Conservation (phyloP, 305 asterid genomes). For the Plantago lanceolata region DNA sequence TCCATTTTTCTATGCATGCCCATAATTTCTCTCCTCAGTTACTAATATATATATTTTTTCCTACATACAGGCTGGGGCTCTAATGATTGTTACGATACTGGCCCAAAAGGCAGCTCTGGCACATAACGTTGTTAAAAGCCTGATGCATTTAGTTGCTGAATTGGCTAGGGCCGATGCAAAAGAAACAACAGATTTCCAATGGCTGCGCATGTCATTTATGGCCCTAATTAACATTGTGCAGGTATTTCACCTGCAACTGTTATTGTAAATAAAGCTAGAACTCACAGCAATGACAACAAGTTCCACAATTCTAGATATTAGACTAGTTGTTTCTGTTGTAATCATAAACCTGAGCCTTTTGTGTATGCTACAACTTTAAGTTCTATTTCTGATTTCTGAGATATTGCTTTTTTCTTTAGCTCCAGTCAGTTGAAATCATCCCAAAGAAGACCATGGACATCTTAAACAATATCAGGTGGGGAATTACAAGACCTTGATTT, state of each 20-base stretch:
- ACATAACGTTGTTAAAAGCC: conserved; percentile 53
- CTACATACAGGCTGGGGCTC: conserved; percentile 68
- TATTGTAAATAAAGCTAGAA: conserved; percentile 1
- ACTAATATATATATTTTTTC: conserved; percentile 12
- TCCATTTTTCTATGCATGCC: conserved; percentile 5
- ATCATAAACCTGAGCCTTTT: not conserved
- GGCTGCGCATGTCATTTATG: conserved; percentile 76
- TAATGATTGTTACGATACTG: conserved; percentile 79
- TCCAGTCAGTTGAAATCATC: conserved; percentile 66
- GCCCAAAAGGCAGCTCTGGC: conserved; percentile 70
- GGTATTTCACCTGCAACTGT: conserved; percentile 38
- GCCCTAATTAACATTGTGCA: conserved; percentile 71
- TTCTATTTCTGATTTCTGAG: conserved; percentile 17
- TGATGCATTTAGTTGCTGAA: conserved; percentile 61
- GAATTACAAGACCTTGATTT: not conserved
- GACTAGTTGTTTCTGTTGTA: not conserved
- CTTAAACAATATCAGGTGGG: conserved; percentile 57
- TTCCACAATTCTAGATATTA: conserved; percentile 16
- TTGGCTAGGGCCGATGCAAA: conserved; percentile 54
- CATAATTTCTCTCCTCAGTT: conserved; percentile 16
- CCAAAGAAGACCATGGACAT: conserved; percentile 68
- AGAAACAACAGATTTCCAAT: conserved; percentile 58
- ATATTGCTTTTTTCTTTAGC: conserved; percentile 32
- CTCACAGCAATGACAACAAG: conserved; percentile 12
- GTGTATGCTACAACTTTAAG: conserved; percentile 1